Percentiles rank a stretch among this genome's conserved stretches.
These are phyloP conservation scores for Kodamaea fukazawae DNA, from an alignment of 805 yeast genomes.

Conservation along the genomic window DNA sequence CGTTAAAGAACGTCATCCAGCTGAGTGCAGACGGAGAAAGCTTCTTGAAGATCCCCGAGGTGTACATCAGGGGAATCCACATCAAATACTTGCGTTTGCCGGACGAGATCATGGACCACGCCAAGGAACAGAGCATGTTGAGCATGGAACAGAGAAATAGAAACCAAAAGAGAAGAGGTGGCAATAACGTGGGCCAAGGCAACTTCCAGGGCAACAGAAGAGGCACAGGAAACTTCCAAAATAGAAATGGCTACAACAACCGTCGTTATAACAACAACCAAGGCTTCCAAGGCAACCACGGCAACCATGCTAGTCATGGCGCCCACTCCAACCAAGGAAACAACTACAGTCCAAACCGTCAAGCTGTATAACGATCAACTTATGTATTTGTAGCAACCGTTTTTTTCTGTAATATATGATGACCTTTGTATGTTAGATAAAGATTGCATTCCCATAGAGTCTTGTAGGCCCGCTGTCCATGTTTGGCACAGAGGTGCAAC, in stretches of 20 bases:
- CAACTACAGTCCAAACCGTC: slow-evolving; percentile 11
- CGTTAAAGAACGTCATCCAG: slow-evolving; percentile 72
- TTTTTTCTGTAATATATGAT: slow-evolving; percentile 10
- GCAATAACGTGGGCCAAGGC: slow-evolving; percentile 13
- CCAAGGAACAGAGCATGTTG: slow-evolving; percentile 61
- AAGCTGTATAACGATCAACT: slow-evolving; percentile 6
- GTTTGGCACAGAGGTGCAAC: background rate
- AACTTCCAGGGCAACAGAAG: slow-evolving; percentile 20
- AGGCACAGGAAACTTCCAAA: slow-evolving; percentile 19
- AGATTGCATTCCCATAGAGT: background rate
- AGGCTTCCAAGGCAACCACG: slow-evolving; percentile 6
- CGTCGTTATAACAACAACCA: slow-evolving; percentile 20
- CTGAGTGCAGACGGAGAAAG: slow-evolving; percentile 59
- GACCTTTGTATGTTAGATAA: slow-evolving; percentile 7
- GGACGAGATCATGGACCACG: slow-evolving; percentile 71
- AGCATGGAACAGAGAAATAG: slow-evolving; percentile 49
- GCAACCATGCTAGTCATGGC: slow-evolving; percentile 4
- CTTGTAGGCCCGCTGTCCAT: background rate
- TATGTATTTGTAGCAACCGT: slow-evolving; percentile 2
- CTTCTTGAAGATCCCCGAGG: slow-evolving; percentile 63
- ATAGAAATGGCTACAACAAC: slow-evolving; percentile 24
- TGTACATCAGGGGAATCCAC: slow-evolving; percentile 82
- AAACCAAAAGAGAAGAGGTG: slow-evolving; percentile 44
- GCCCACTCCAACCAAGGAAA: slow-evolving; percentile 8
- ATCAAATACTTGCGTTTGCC: slow-evolving; percentile 76